Percentiles rank a stretch among this genome's conserved stretches.
phyloP scores from a whole-genome alignment of 148 eudicot genomes.

The Gaultheria prostrata region DNA sequence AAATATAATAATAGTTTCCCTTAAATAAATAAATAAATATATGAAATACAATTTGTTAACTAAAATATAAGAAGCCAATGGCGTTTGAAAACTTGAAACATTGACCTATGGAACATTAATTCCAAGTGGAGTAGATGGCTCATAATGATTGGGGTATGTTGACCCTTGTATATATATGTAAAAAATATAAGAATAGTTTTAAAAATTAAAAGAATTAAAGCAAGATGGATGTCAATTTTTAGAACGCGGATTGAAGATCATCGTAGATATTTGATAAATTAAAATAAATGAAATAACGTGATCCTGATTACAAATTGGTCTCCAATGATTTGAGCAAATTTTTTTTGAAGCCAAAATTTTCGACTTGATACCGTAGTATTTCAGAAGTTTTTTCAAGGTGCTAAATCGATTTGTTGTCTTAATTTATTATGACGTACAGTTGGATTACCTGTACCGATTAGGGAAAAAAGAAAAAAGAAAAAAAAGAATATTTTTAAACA shows the following conservation, averaged over 20 bases:
- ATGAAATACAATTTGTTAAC: background rate
- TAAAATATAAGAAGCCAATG: background rate
- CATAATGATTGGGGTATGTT: slow-evolving; percentile 21
- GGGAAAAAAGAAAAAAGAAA: no score
- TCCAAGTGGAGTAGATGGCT: slow-evolving; percentile 36
- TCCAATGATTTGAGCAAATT: background rate
- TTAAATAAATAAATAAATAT: no score
- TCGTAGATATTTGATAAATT: background rate
- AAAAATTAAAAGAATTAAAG: background rate
- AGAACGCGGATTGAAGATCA: background rate
- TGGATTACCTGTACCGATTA: no score
- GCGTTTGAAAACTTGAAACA: background rate
- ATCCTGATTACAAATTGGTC: background rate
- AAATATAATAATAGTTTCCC: background rate
- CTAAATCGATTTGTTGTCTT: no score
- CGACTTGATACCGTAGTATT: no score
- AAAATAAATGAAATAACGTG: background rate
- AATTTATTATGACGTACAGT: no score
- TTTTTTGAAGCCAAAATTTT: background rate
- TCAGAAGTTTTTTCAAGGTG: no score
- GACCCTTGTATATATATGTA: slow-evolving; percentile 1
- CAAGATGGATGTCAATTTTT: background rate
- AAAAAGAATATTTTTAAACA: no score
- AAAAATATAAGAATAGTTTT: background rate
- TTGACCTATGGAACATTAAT: slow-evolving; percentile 21